Evolutionary conservation across 2,329 filamentous ascomycete genomes (phyloP).

Genomic region (Diplodia mutila): DNA sequence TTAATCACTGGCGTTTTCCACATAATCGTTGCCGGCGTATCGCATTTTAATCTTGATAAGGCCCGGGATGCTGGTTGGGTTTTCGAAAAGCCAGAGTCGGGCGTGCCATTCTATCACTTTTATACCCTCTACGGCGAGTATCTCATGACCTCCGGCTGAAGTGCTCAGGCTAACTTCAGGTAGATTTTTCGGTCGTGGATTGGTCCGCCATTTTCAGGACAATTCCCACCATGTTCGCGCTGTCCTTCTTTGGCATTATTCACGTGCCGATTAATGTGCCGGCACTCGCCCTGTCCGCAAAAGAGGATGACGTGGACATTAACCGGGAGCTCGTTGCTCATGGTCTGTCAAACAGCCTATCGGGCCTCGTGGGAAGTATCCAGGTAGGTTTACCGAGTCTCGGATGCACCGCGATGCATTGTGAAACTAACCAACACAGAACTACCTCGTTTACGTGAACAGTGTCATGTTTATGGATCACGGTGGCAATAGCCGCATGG

Average conservation of each 20-base stretch:
- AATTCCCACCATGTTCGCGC: conserved; percentile 90
- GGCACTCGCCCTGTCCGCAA: conserved; percentile 84
- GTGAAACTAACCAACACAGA: conserved; percentile 57
- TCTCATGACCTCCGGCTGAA: conserved; percentile 16
- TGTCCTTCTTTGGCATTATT: conserved; percentile 96
- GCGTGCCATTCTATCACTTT: conserved; percentile 95
- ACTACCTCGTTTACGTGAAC: conserved; percentile 97
- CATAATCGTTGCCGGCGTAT: conserved; percentile 70
- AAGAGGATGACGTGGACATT: conserved; percentile 89
- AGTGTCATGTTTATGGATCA: conserved; percentile 96
- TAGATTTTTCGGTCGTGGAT: conserved; percentile 79
- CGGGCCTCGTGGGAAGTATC: conserved; percentile 84
- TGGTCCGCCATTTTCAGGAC: conserved; percentile 83
- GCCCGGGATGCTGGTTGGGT: conserved; percentile 84
- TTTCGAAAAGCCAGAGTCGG: conserved; percentile 81
- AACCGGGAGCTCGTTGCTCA: conserved; percentile 91
- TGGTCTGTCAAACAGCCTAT: conserved; percentile 89
- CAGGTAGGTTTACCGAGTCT: conserved; percentile 50
- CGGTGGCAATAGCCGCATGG: conserved; percentile 83
- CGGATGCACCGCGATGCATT: neutral
- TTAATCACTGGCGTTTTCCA: conserved; percentile 77
- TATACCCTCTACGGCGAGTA: conserved; percentile 88
- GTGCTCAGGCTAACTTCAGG: conserved; percentile 21
- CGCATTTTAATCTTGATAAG: conserved; percentile 66
- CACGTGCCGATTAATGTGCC: conserved; percentile 99